phyloP scores from a whole-genome alignment of 331 rosid species.

The Malus hybrid region DNA sequence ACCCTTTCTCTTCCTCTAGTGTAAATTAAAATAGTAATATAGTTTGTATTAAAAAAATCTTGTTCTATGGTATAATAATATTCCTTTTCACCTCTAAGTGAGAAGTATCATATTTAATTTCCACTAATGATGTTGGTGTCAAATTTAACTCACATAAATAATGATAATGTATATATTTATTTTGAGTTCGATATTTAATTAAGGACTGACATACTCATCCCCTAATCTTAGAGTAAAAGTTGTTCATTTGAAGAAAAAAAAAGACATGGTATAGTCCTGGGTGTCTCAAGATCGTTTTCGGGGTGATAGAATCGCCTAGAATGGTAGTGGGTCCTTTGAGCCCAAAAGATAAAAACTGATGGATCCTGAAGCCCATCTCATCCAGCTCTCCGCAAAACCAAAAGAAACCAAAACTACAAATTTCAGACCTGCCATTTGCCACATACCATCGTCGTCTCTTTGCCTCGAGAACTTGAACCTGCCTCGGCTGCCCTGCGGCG shows the following conservation, averaged over 20 bases:
- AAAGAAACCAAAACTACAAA: neutral
- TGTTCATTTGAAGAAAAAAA: too few relatives aligned
- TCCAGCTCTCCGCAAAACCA: neutral
- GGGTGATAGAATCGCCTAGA: neutral
- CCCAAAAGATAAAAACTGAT: neutral
- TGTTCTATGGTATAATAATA: too few relatives aligned
- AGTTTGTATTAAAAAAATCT: too few relatives aligned
- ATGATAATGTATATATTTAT: too few relatives aligned
- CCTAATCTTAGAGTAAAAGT: too few relatives aligned
- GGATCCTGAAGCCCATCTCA: neutral
- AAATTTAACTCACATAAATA: too few relatives aligned
- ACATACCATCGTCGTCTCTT: neutral
- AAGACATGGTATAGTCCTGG: neutral
- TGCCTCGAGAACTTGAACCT: neutral
- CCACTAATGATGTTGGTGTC: accelerated
- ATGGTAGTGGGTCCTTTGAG: neutral
- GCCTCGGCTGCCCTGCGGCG: neutral
- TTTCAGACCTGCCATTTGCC: neutral
- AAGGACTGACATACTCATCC: too few relatives aligned
- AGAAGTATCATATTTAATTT: too few relatives aligned
- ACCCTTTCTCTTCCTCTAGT: too few relatives aligned
- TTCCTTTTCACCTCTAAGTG: accelerated
- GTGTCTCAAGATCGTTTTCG: neutral
- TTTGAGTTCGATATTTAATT: too few relatives aligned
- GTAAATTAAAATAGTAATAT: too few relatives aligned